phyloP scores from a whole-genome alignment of 106 monocot genomes.

The Dactylorhiza incarnata region DNA sequence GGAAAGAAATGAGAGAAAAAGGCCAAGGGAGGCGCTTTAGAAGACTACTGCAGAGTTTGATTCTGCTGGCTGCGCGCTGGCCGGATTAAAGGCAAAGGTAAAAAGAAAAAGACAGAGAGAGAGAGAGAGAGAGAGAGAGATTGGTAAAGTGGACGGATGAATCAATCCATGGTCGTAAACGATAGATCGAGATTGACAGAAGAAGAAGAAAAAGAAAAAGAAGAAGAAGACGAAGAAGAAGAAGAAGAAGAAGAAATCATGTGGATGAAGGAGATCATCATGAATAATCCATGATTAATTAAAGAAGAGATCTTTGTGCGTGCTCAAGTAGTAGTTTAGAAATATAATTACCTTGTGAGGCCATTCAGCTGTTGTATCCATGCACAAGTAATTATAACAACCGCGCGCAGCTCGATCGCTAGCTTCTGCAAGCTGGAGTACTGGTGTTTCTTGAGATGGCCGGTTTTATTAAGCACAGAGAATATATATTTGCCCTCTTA shows the following conservation, averaged over 20 bases:
- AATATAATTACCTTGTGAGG: background rate
- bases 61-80: background rate
- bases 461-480: no score
- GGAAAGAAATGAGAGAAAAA: background rate
- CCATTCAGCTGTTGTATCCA: constrained; percentile 7
- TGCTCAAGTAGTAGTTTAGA: no score
- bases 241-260: background rate
- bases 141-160: constrained; percentile 8
- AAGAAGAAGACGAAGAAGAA: background rate
- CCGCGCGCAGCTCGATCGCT: no score
- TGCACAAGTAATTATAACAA: background rate
- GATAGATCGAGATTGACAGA: no score
- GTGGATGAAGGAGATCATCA: background rate
- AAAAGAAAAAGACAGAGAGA: background rate
- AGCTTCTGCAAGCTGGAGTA: no score
- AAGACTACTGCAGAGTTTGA: background rate
- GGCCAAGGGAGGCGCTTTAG: background rate
- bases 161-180: background rate
- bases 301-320: constrained; percentile 2
- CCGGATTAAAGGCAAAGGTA: background rate
- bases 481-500: no score
- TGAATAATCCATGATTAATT: background rate
- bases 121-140: background rate
- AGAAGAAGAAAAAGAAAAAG: no score
- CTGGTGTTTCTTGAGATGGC: no score